Conservation (phyloP, 2,329 filamentous ascomycete genomes). For the Alternaria longipes region DNA sequence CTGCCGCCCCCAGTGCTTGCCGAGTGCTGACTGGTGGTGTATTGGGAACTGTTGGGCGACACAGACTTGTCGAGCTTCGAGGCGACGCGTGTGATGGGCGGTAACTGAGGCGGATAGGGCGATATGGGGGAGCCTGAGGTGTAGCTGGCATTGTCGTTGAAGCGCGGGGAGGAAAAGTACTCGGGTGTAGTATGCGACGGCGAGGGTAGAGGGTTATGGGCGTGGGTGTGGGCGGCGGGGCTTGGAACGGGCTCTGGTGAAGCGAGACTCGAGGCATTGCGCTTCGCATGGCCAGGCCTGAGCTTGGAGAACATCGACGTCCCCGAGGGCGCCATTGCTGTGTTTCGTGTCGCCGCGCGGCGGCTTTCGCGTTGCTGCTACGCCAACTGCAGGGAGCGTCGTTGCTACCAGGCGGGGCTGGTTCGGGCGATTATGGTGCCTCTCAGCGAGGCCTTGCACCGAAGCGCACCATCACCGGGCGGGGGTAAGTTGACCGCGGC, state of each 20-base stretch:
- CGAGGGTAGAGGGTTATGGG: slow-evolving; percentile 35
- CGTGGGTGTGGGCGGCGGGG: slow-evolving; percentile 33
- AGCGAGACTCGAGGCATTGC: slow-evolving; percentile 48
- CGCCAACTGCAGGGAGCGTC: slow-evolving; percentile 11
- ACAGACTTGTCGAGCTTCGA: slow-evolving; percentile 43
- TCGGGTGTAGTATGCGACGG: slow-evolving; percentile 40
- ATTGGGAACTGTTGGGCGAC: slow-evolving; percentile 20
- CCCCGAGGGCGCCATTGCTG: slow-evolving; percentile 50
- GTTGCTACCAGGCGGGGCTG: slow-evolving; percentile 10
- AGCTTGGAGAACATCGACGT: slow-evolving; percentile 54
- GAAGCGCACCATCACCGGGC: slow-evolving; percentile 38
- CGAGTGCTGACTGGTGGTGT: slow-evolving; percentile 22
- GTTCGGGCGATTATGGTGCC: slow-evolving; percentile 26
- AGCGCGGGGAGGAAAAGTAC: slow-evolving; percentile 43
- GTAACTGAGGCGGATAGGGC: slow-evolving; percentile 51
- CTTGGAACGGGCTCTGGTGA: slow-evolving; percentile 45
- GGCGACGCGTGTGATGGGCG: slow-evolving; percentile 52
- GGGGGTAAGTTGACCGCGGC: slow-evolving; percentile 14
- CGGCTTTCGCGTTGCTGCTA: slow-evolving; percentile 28
- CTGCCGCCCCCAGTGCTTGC: slow-evolving; percentile 15
- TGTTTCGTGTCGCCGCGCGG: slow-evolving; percentile 24
- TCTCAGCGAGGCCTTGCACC: slow-evolving; percentile 48
- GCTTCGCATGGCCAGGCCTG: slow-evolving; percentile 50
- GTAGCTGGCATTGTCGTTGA: slow-evolving; percentile 41
- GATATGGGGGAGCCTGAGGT: slow-evolving; percentile 48